phyloP scores from a whole-genome alignment of 257 asterid genomes.

The Buddleja alternifolia region DNA sequence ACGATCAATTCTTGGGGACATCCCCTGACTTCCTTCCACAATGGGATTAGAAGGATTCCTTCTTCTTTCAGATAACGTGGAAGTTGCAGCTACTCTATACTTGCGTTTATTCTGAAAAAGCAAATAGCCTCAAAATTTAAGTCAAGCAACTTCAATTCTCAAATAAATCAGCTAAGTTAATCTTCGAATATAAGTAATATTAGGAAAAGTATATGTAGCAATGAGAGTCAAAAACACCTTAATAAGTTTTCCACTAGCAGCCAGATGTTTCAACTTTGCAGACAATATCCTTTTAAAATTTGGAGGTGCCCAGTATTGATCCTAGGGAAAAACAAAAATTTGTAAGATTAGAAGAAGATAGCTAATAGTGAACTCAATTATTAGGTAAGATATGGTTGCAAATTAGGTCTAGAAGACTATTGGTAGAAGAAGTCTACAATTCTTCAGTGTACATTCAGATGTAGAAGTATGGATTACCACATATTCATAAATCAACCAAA shows the following conservation, averaged over 20 bases:
- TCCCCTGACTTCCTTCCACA: slow-evolving; percentile 52
- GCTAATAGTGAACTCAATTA: slow-evolving; percentile 11
- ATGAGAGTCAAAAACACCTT: slow-evolving; percentile 53
- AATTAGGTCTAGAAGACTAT: slow-evolving; percentile 1
- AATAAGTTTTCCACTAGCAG: slow-evolving; percentile 76
- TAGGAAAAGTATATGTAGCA: slow-evolving; percentile 6
- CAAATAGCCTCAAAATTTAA: slow-evolving; percentile 16
- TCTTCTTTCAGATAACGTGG: slow-evolving; percentile 56
- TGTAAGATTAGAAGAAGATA: slow-evolving; percentile 25
- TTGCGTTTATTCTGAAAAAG: slow-evolving; percentile 67
- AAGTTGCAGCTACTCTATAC: slow-evolving; percentile 61
- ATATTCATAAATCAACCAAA: slow-evolving; percentile 16
- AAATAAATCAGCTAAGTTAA: slow-evolving; percentile 2
- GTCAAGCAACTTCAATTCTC: slow-evolving; percentile 12
- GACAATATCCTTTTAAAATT: slow-evolving; percentile 90
- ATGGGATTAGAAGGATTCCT: slow-evolving; percentile 46
- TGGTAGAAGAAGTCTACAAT: too few species aligned
- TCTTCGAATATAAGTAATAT: background rate
- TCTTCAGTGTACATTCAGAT: too few species aligned
- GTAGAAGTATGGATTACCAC: background rate
- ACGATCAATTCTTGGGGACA: slow-evolving; percentile 47
- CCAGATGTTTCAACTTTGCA: slow-evolving; percentile 77
- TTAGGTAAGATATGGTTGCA: slow-evolving; percentile 1
- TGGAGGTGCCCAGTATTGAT: slow-evolving; percentile 93
- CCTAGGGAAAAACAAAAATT: slow-evolving; percentile 45